Conservation (phyloP, 2,329 filamentous ascomycete genomes). For the Fusarium protoensiforme region DNA sequence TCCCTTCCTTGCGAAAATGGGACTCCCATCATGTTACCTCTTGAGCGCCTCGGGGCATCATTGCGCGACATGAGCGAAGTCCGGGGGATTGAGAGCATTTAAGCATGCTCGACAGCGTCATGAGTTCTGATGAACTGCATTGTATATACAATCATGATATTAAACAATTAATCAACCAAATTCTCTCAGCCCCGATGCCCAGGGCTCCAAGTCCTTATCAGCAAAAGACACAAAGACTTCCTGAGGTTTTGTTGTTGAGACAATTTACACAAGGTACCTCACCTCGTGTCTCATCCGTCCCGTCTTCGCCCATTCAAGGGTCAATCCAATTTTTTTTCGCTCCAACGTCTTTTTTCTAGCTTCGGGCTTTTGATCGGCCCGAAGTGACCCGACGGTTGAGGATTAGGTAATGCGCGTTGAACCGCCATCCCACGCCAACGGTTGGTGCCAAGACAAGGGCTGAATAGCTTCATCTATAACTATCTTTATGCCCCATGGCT, state of each 20-base stretch:
- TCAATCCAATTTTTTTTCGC: constrained; percentile 19
- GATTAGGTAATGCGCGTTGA: neutral
- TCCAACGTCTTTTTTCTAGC: constrained; percentile 19
- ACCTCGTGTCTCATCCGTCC: constrained; percentile 8
- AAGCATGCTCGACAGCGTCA: neutral
- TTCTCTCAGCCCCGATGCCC: neutral
- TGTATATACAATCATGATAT: neutral
- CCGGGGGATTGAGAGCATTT: constrained; percentile 11
- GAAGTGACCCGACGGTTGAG: neutral
- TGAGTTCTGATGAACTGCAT: neutral
- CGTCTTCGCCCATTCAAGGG: constrained; percentile 3
- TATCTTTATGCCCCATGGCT: neutral
- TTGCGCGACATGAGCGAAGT: constrained; percentile 38
- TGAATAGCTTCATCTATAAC: neutral
- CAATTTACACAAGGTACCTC: constrained; percentile 34
- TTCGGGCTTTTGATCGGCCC: constrained; percentile 20
- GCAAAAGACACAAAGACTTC: constrained; percentile 8
- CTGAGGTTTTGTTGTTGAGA: constrained; percentile 36
- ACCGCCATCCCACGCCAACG: neutral
- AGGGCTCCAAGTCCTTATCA: neutral
- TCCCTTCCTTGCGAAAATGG: neutral
- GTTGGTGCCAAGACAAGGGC: neutral
- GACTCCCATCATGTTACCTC: constrained; percentile 35
- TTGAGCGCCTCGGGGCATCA: constrained; percentile 33
- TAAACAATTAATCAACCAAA: neutral